Conservation (phyloP, 202 grass and related monocot species). For the Musa balbisiana region DNA sequence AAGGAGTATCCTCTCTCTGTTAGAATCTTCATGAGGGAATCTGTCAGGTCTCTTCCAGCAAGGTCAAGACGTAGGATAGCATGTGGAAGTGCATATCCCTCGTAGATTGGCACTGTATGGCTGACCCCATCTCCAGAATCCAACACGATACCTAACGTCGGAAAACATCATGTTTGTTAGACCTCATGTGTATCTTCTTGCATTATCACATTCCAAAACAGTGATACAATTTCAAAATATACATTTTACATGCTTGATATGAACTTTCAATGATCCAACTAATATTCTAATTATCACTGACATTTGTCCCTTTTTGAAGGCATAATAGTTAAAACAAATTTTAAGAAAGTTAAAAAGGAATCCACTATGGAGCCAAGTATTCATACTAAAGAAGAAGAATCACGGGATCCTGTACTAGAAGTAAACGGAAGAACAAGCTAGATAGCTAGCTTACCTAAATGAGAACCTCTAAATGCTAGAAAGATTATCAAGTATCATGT, state of each 20-base stretch:
- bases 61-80: slow-evolving; percentile 14
- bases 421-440: not conserved
- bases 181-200: not conserved
- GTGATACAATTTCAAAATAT: not conserved
- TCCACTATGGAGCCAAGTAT: no score
- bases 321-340: not conserved
- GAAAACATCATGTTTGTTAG: not conserved
- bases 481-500: not conserved
- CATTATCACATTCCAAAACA: not conserved
- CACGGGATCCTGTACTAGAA: not conserved
- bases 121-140: slow-evolving; percentile 12
- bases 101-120: slow-evolving; percentile 5
- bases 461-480: not conserved
- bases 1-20: slow-evolving; percentile 10
- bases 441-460: not conserved
- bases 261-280: not conserved
- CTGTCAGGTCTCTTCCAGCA: slow-evolving; percentile 11
- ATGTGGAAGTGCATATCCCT: slow-evolving; percentile 16
- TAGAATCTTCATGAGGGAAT: slow-evolving; percentile 15
- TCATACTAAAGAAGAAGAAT: no score
- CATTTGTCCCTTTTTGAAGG: not conserved
- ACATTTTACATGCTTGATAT: not conserved
- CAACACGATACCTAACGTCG: not conserved
- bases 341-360: no score
- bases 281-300: not conserved